These are phyloP conservation scores for Metroxylon sagu DNA, from an alignment of 176 grass and related monocot species.

Conservation along the genomic window DNA sequence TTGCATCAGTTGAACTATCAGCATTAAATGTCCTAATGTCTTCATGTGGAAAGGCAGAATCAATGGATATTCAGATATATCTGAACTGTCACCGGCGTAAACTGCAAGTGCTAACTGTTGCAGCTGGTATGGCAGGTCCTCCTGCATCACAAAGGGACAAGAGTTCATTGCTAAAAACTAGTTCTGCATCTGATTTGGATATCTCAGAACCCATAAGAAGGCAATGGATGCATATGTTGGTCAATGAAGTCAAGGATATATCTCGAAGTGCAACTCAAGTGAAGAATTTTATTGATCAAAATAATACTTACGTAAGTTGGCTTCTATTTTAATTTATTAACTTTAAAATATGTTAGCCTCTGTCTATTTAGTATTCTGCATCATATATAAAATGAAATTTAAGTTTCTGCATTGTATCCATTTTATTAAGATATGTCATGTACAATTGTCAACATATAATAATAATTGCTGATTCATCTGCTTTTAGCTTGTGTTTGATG, in stretches of 20 bases:
- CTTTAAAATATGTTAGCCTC: not conserved
- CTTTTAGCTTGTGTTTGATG: no score
- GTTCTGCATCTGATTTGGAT: conserved; percentile 37
- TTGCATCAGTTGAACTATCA: conserved; percentile 60
- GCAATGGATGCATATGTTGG: conserved; percentile 51
- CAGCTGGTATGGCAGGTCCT: conserved; percentile 59
- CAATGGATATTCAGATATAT: conserved; percentile 71
- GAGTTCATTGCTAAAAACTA: conserved; percentile 8
- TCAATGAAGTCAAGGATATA: conserved; percentile 64
- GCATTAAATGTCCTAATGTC: conserved; percentile 85
- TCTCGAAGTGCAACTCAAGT: conserved; percentile 52
- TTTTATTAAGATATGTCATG: no score
- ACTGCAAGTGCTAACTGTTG: conserved; percentile 65
- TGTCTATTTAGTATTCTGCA: not conserved
- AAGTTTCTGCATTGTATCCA: no score
- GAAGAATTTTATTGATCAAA: conserved; percentile 62
- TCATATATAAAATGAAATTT: no score
- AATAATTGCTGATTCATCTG: no score
- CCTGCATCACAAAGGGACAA: conserved; percentile 18
- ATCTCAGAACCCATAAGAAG: conserved; percentile 45
- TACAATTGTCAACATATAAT: no score
- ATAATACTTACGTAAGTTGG: conserved; percentile 47
- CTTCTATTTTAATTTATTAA: conserved; percentile 15
- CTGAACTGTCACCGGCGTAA: conserved; percentile 75
- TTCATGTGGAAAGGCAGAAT: conserved; percentile 77